Evolutionary conservation across 352 stramenopile genomes (phyloP).

Genomic region (Salisapilia sapeloensis): DNA sequence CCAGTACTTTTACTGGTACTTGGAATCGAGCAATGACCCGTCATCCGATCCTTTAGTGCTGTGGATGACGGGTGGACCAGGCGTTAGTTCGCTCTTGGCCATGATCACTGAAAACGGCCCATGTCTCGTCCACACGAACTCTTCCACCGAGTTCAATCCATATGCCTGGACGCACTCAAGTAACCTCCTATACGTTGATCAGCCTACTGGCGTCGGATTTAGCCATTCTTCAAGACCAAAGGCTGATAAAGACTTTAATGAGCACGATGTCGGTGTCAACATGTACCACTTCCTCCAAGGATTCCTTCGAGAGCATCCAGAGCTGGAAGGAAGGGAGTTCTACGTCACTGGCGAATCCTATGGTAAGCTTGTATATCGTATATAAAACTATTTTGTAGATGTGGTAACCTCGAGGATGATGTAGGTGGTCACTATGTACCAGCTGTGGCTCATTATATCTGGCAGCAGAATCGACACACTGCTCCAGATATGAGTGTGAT

Average conservation of each 20-base stretch:
- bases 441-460: slow-evolving; percentile 26
- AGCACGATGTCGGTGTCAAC: slow-evolving; percentile 40
- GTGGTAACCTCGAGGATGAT: no score
- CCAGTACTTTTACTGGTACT: slow-evolving; percentile 69
- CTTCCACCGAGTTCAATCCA: slow-evolving; percentile 25
- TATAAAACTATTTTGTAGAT: no score
- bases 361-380: no score
- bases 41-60: slow-evolving; percentile 33
- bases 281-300: slow-evolving; percentile 52
- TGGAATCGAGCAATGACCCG: slow-evolving; percentile 27
- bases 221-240: slow-evolving; percentile 12
- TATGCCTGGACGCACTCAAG: slow-evolving; percentile 44
- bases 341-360: slow-evolving; percentile 65
- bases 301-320: slow-evolving; percentile 39
- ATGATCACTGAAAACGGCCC: slow-evolving; percentile 49
- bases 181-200: slow-evolving; percentile 59
- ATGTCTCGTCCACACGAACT: slow-evolving; percentile 24
- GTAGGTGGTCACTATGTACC: slow-evolving; percentile 48
- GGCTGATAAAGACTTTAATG: slow-evolving; percentile 15
- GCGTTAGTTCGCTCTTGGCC: slow-evolving; percentile 41
- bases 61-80: slow-evolving; percentile 43
- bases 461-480: slow-evolving; percentile 16
- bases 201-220: slow-evolving; percentile 34
- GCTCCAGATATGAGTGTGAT: slow-evolving; percentile 8
- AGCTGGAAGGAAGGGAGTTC: slow-evolving; percentile 29